Base-by-base conservation (phyloP, 352 stramenopile genomes). In the Phytophthora europaea region DNA sequence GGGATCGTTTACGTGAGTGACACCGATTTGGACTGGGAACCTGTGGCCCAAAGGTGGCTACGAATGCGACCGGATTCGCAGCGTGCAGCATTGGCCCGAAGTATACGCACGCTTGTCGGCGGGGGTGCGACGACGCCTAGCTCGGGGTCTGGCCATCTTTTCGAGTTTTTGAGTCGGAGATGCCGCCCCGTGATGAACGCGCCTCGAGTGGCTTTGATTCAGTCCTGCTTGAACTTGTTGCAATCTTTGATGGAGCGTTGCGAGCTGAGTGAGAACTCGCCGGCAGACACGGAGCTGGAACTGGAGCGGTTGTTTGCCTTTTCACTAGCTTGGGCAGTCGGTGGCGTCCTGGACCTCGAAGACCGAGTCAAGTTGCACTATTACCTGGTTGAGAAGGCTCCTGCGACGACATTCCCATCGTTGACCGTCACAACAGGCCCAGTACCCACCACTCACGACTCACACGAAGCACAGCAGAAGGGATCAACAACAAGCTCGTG, bases 1-100 rank as follows among this genome's bases (percentile, higher is more conserved):
- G 94, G 94, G 36, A 95, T 98, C 56, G 94, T 98, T 18, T 98
- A 98, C 76, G 92, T 98, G 23, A 91, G 86, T 67, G 85, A 91
- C 31, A 86, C 84, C 1, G 88, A 93, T 65, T 75, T 97, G 0
- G 87, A 92, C 43, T 95, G 87, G 88, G 79, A 90, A 20, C 87
- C 89, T 0, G 76, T 95, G 4, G 81, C 92, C 0, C 76, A 92
- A 34, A 73, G 82, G 5, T 96, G 86, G 86, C 74, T 94, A 16
- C 74, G 79, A 22, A 76, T 79, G 20, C 81, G 82, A 28, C 72
- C 81, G 0, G 84, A 93, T 13, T 26, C 58, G 3, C 81, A 92
- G n/a, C 83, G 77, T 38, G 75, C 81, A 6, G 76, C 82, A 28
- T 77, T 96, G 2, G 15, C 54, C 3, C 64, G 65, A 47, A 89